Evolutionary conservation across 2,329 filamentous ascomycete genomes (phyloP), one percentile per base, ranked within the genome.

Genomic region (Stagonosporopsis chrysanthemi): DNA sequence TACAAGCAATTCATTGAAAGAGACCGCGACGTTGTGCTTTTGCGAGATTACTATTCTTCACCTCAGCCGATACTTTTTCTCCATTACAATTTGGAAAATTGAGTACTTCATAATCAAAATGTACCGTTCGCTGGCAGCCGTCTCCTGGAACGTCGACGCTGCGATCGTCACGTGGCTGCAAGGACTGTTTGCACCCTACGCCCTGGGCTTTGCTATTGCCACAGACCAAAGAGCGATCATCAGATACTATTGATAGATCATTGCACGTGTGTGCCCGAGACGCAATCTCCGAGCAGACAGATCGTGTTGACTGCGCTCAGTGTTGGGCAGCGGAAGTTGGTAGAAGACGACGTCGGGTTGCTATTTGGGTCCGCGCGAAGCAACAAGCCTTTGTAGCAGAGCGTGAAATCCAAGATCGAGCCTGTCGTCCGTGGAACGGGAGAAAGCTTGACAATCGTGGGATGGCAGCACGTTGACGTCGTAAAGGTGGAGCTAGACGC

Each of bases 381-480:
- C 17, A 23, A 17, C 1, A 7, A 23, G 31, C n/a, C 8, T 9
- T 17, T 24, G 15, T 15, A 7, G 4, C 4, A n/a, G 31, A 15
- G n/a, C 36, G 36, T 22, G 17, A 23, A 35, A 12, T 17, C 15
- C 43, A 28, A 40, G 38, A 29, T 17, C 3, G 31, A 52, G 38
- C n/a, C 23, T 11, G 33, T 29, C 54, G 14, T 48, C 40, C 33
- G 53, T 52, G 53, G 15, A 52, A 52, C 53, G 26, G 19, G 35
- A 43, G 48, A 33, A 52, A 43, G 47, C 48, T 56, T 47, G 42
- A 47, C 47, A 47, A 47, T 42, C 42, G 42, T 46, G 53, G 52
- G 47, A 42, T 33, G 19, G 54, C 48, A 57, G 48, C 49, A 57
- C 39, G 54, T 57, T 52, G 54, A 57, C 54, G 54, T 52, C 54